phyloP scores from a whole-genome alignment of 345 rosid genomes.

The Raphanus raphanistrum region DNA sequence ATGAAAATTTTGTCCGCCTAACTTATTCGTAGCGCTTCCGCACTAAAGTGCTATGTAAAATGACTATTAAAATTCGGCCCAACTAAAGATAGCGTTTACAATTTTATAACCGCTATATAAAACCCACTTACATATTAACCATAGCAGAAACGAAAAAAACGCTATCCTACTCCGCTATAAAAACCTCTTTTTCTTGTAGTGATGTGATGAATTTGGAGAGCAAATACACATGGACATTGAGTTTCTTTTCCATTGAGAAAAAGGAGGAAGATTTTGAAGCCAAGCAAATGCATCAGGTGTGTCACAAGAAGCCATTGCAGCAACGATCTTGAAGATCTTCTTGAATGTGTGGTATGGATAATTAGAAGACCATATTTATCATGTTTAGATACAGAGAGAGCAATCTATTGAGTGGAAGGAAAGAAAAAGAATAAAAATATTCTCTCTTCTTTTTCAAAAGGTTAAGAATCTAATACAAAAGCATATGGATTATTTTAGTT shows the following conservation, averaged over 20 bases:
- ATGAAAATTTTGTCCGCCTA: too few species aligned
- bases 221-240: constrained; percentile 57
- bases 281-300: constrained; percentile 57
- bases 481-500: not conserved
- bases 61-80: too few species aligned
- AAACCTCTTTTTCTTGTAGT: too few species aligned
- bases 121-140: too few species aligned
- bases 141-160: too few species aligned
- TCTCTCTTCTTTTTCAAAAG: constrained; percentile 30
- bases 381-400: constrained; percentile 8
- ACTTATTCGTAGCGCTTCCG: too few species aligned
- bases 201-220: constrained; percentile 51
- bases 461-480: not conserved
- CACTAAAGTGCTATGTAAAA: too few species aligned
- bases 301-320: constrained; percentile 59
- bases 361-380: not conserved
- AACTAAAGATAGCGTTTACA: too few species aligned
- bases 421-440: not conserved
- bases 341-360: not conserved
- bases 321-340: constrained; percentile 6
- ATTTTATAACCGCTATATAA: too few species aligned
- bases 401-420: constrained; percentile 15
- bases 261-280: constrained; percentile 64
- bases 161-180: too few species aligned
- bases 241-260: constrained; percentile 54